Evolutionary conservation across 2,329 filamentous ascomycete species (phyloP).

Genomic region (Verticillium isaacii): DNA sequence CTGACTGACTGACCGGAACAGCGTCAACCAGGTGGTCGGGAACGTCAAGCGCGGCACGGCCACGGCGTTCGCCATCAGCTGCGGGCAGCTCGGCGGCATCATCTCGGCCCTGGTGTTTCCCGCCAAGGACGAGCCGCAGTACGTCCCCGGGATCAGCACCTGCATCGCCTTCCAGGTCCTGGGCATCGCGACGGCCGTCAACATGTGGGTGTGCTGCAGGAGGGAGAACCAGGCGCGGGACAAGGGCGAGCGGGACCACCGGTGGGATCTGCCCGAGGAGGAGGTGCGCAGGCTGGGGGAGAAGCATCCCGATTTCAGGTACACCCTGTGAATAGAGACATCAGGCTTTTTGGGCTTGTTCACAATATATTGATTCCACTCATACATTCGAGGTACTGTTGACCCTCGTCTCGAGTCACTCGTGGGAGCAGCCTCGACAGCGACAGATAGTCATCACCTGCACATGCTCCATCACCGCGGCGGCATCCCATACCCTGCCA

Average conservation of each 20-base stretch:
- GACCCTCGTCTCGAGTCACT: neutral
- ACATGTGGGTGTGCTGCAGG: constrained; percentile 13
- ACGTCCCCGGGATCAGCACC: constrained; percentile 21
- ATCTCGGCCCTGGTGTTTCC: constrained; percentile 19
- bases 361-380: neutral
- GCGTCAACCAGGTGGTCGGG: constrained; percentile 38
- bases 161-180: constrained; percentile 11
- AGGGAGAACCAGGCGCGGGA: constrained; percentile 28
- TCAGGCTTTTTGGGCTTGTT: no score
- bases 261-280: constrained; percentile 20
- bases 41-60: constrained; percentile 41
- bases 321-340: constrained; percentile 14
- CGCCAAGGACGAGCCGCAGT: constrained; percentile 18
- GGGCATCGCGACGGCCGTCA: constrained; percentile 5
- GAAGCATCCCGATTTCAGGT: constrained; percentile 30
- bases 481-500: constrained; percentile 1
- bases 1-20: neutral
- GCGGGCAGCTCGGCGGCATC: constrained; percentile 35
- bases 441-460: neutral
- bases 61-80: constrained; percentile 39
- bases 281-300: constrained; percentile 31
- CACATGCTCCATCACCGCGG: neutral
- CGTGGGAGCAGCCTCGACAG: neutral
- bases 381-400: neutral
- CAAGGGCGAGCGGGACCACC: constrained; percentile 23